Evolutionary conservation across 2,329 filamentous ascomycete species (phyloP).

Genomic region (Leptographium wingfieldii): DNA sequence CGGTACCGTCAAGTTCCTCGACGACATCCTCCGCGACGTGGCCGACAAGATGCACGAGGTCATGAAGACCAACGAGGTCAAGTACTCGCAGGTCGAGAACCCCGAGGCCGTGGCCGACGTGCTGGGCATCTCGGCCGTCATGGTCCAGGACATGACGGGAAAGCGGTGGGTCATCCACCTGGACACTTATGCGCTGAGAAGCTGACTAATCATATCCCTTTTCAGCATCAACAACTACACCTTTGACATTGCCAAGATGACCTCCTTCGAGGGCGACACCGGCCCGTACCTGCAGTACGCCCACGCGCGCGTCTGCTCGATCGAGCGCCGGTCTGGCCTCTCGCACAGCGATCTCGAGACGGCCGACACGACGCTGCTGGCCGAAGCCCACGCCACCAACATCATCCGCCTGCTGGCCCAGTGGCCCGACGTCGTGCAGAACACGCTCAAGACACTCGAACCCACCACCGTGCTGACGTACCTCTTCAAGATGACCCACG

Average conservation of each 20-base stretch:
- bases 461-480: slow-evolving; percentile 47
- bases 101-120: slow-evolving; percentile 73
- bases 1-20: slow-evolving; percentile 62
- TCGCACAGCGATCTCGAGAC: slow-evolving; percentile 42
- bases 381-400: slow-evolving; percentile 59
- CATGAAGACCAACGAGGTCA: slow-evolving; percentile 80
- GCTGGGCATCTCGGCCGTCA: slow-evolving; percentile 85
- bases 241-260: slow-evolving; percentile 74
- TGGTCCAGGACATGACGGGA: slow-evolving; percentile 96
- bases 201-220: slow-evolving; percentile 18
- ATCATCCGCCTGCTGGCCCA: slow-evolving; percentile 65
- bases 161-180: slow-evolving; percentile 34
- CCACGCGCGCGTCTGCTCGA: slow-evolving; percentile 58
- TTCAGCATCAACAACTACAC: slow-evolving; percentile 46
- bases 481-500: slow-evolving; percentile 78
- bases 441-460: slow-evolving; percentile 71
- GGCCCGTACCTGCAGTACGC: slow-evolving; percentile 79
- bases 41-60: slow-evolving; percentile 96
- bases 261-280: slow-evolving; percentile 73
- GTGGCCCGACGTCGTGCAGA: slow-evolving; percentile 75
- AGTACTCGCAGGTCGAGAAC: slow-evolving; percentile 82
- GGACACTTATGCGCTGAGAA: no score
- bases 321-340: slow-evolving; percentile 43
- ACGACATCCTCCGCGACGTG: slow-evolving; percentile 65
- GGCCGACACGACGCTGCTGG: slow-evolving; percentile 56